phyloP scores from a whole-genome alignment of 192 early-diverging fungal genomes.

The Podila epicladia region DNA sequence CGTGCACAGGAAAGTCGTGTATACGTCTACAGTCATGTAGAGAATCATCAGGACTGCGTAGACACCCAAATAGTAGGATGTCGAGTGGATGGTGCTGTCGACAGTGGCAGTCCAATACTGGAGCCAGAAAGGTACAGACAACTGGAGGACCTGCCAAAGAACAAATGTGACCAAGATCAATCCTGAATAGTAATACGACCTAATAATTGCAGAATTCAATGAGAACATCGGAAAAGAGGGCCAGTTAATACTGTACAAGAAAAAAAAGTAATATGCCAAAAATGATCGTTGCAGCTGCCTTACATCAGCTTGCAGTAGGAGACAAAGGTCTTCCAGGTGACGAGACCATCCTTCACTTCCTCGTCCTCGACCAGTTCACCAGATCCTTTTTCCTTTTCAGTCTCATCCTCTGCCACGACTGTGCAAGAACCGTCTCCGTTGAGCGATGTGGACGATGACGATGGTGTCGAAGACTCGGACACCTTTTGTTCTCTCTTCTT shows the following conservation, averaged over 20 bases:
- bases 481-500: not conserved
- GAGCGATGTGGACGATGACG: constrained; percentile 8
- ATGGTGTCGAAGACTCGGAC: constrained; percentile 43
- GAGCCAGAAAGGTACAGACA: constrained; percentile 24
- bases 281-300: not conserved
- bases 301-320: constrained; percentile 70
- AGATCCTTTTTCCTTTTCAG: constrained; percentile 30
- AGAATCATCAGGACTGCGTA: constrained; percentile 9
- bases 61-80: constrained; percentile 13
- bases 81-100: constrained; percentile 10
- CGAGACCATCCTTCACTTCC: constrained; percentile 79
- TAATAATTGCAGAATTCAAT: not conserved
- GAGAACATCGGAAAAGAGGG: not conserved
- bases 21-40: constrained; percentile 25
- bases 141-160: constrained; percentile 13
- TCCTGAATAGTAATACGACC: constrained; percentile 9
- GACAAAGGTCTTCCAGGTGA: constrained; percentile 76
- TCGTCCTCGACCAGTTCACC: constrained; percentile 80
- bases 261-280: not conserved
- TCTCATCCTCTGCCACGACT: constrained; percentile 42
- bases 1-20: constrained; percentile 1
- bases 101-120: constrained; percentile 17
- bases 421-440: constrained; percentile 27
- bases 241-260: too few relatives aligned
- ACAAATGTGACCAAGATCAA: constrained; percentile 3